Conservation (phyloP, 257 asterid species). For the Solanum corneliomulleri region DNA sequence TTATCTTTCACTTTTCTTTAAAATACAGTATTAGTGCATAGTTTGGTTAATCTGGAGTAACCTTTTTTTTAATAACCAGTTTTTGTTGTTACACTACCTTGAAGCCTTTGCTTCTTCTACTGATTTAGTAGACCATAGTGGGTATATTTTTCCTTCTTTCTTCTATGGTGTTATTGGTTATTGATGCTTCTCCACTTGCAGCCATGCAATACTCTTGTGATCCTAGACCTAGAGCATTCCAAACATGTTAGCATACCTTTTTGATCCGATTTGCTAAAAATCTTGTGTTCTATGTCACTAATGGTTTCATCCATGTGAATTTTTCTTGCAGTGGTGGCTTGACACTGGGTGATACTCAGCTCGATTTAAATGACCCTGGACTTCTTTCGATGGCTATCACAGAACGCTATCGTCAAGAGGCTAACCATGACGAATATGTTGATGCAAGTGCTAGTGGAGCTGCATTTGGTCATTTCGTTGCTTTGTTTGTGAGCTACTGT, state of each 20-base stretch:
- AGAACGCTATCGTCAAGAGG: conserved; percentile 25
- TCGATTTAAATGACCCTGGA: conserved; percentile 30
- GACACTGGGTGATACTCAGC: conserved; percentile 28
- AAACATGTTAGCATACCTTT: background rate
- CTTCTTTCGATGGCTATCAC: conserved; percentile 32
- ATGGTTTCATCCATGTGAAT: background rate
- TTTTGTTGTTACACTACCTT: background rate
- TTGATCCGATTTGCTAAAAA: background rate
- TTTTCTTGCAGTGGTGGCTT: conserved; percentile 15
- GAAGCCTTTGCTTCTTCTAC: too few relatives aligned
- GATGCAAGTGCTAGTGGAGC: conserved; percentile 37
- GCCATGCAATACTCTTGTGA: too few relatives aligned
- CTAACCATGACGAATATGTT: conserved; percentile 31
- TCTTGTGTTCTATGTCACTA: background rate
- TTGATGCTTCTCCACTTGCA: background rate
- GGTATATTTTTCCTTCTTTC: background rate
- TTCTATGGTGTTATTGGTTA: background rate
- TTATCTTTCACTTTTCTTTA: background rate
- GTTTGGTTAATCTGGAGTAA: background rate
- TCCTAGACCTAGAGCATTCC: too few relatives aligned
- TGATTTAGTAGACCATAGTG: too few relatives aligned
- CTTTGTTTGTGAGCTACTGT: conserved; percentile 23
- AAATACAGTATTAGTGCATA: background rate
- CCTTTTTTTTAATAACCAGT: background rate
- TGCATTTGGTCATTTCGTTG: conserved; percentile 35